Evolutionary conservation across 73 alveolate species (phyloP).

Genomic region (Durusdinium trenchii): DNA sequence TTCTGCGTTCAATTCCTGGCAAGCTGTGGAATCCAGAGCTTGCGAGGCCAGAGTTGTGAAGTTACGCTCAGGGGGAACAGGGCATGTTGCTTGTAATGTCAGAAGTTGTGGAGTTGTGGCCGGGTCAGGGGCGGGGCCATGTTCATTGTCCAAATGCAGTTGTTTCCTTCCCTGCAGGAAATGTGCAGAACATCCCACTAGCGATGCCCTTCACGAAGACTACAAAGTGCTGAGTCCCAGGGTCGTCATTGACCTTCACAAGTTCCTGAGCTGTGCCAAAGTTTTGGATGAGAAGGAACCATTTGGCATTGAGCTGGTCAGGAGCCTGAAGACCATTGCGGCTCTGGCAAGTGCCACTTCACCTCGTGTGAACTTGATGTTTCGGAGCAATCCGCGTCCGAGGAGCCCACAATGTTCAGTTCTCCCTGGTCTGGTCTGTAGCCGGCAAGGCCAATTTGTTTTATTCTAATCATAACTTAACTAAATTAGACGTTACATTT

Average conservation of each 20-base stretch:
- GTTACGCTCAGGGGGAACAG: no score
- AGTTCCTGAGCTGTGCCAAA: not conserved
- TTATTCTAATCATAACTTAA: no score
- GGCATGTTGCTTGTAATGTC: no score
- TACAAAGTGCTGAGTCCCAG: not conserved
- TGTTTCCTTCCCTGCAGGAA: not conserved
- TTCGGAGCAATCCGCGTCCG: not conserved
- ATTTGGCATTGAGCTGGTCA: no score
- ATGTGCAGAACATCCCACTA: not conserved
- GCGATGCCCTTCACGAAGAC: not conserved
- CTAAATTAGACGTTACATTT: no score
- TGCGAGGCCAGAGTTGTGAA: conserved; percentile 12
- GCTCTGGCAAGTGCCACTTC: not conserved
- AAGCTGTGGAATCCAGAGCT: not conserved
- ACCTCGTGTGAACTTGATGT: not conserved
- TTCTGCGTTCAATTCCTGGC: not conserved
- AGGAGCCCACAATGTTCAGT: no score
- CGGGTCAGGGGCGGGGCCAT: no score
- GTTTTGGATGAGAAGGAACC: not conserved
- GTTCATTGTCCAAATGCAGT: no score
- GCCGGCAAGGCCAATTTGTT: no score
- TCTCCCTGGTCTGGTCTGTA: no score
- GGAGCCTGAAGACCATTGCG: not conserved
- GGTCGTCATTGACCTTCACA: not conserved
- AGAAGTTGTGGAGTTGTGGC: no score